Percentiles rank a stretch among this genome's conserved stretches.
Evolutionary conservation across 345 rosid species (phyloP).

Genomic region (Psidium friedrichsthalianum): DNA sequence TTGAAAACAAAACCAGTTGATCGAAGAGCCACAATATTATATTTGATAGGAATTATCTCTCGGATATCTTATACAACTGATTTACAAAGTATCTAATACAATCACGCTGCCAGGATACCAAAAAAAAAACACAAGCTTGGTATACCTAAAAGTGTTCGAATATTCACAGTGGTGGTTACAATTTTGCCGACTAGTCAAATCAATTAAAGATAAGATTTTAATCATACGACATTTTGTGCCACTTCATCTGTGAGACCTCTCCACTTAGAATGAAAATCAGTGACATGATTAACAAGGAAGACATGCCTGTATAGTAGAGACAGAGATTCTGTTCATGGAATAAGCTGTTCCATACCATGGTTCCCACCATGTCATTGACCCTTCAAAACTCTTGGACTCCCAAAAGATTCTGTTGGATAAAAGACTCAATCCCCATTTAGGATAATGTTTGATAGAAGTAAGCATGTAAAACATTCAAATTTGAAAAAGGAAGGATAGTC

Average conservation of each 20-base stretch:
- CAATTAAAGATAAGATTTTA: background rate
- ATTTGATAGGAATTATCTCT: background rate
- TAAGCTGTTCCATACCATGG: conserved; percentile 93
- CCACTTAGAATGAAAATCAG: background rate
- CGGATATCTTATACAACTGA: background rate
- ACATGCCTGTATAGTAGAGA: conserved; percentile 52
- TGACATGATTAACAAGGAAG: background rate
- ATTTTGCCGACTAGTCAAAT: background rate
- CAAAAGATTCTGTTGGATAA: conserved; percentile 63
- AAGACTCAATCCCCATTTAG: background rate
- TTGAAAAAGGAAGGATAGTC: background rate
- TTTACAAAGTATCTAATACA: background rate
- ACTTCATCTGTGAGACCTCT: background rate
- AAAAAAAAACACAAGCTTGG: background rate
- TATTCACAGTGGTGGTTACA: background rate
- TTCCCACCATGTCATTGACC: conserved; percentile 57
- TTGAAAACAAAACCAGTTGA: background rate
- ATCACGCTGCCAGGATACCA: background rate
- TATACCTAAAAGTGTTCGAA: background rate
- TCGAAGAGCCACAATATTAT: background rate
- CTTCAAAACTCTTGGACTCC: conserved; percentile 92
- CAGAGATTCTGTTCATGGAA: conserved; percentile 47
- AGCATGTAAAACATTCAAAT: background rate
- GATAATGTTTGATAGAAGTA: background rate
- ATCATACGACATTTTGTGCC: background rate